Conservation (phyloP, 768 basidiomycete genomes). For the Lactarius sanguifluus region DNA sequence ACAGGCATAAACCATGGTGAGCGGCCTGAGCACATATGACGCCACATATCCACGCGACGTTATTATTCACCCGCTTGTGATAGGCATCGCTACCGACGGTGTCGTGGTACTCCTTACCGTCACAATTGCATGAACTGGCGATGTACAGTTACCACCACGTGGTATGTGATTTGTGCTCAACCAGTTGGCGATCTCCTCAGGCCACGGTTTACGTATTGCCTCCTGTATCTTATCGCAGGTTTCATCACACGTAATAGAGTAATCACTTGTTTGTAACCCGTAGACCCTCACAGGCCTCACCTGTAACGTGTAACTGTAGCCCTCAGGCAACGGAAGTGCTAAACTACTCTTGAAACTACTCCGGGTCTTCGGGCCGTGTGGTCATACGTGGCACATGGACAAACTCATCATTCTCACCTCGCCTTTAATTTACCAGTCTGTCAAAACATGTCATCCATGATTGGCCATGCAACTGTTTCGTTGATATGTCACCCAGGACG, state of each 20-base stretch:
- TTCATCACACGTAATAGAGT: not conserved
- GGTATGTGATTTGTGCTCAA: not conserved
- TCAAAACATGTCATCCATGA: not conserved
- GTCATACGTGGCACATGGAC: not conserved
- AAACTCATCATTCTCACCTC: too few relatives aligned
- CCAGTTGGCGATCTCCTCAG: not conserved
- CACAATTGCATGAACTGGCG: slow-evolving; percentile 16
- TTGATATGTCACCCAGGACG: not conserved
- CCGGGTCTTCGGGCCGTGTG: not conserved
- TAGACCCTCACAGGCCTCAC: too few relatives aligned
- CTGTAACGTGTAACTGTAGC: not conserved
- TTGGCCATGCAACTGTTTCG: not conserved
- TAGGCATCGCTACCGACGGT: slow-evolving; percentile 27
- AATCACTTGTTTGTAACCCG: not conserved
- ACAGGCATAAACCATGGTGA: slow-evolving; percentile 54
- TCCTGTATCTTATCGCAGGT: not conserved
- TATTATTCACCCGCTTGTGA: not conserved
- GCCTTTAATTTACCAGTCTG: not conserved
- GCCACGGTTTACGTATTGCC: not conserved
- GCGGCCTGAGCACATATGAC: not conserved
- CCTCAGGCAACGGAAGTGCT: not conserved
- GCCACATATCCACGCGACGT: not conserved
- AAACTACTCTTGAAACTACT: not conserved
- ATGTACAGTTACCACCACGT: not conserved
- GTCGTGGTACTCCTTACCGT: slow-evolving; percentile 25